Evolutionary conservation across 2,329 filamentous ascomycete species (phyloP).

Genomic region (Colletotrichum somersetense): DNA sequence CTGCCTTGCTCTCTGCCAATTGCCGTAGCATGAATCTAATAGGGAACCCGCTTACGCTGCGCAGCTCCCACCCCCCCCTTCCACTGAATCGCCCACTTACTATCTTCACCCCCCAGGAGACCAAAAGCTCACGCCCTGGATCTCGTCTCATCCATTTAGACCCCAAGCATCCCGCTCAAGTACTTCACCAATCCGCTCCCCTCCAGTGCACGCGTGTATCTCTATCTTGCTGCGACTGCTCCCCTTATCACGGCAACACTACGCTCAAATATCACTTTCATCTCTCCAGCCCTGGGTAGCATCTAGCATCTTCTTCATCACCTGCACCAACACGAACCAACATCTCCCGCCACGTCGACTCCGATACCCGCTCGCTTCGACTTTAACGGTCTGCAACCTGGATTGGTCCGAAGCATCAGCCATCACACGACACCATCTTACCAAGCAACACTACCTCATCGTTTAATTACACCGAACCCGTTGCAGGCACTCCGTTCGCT

Average conservation of each 20-base stretch:
- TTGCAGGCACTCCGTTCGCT: neutral
- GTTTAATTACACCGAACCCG: conserved; percentile 9
- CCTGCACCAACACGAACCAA: conserved; percentile 6
- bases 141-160: conserved; percentile 19
- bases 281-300: conserved; percentile 1
- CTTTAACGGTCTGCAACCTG: neutral
- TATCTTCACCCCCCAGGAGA: conserved; percentile 6
- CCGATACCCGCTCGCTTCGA: conserved; percentile 1
- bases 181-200: conserved; percentile 35
- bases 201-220: conserved; percentile 23
- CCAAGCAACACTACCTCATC: conserved; percentile 3
- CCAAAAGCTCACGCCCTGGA: neutral
- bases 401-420: conserved; percentile 24
- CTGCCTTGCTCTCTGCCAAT: conserved; percentile 33
- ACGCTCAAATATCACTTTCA: conserved; percentile 5
- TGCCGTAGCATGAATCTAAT: conserved; percentile 41
- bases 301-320: conserved; percentile 18
- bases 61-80: neutral
- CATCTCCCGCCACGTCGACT: neutral
- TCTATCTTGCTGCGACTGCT: conserved; percentile 14
- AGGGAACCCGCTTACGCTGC: conserved; percentile 25
- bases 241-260: neutral
- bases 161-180: conserved; percentile 16
- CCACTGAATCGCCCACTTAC: conserved; percentile 19
- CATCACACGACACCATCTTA: conserved; percentile 29